Conservation (phyloP, 371 early-diverging fungal species). For the Mortierella polycephala region DNA sequence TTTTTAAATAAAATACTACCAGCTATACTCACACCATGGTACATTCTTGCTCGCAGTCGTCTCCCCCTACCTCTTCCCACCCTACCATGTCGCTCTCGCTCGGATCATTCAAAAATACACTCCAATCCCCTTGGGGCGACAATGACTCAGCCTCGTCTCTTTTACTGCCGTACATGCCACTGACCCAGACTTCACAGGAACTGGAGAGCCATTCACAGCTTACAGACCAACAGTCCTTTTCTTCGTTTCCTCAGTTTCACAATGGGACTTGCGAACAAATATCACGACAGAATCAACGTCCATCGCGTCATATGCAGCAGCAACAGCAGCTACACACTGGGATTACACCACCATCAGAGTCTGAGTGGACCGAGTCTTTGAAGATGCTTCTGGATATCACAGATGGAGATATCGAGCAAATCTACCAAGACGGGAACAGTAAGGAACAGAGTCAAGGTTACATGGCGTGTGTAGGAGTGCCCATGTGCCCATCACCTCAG, state of each 20-base stretch:
- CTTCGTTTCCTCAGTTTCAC: background rate
- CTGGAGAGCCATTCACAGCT: background rate
- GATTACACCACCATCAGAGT: background rate
- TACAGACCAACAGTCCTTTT: background rate
- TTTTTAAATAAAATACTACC: no score
- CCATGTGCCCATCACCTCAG: background rate
- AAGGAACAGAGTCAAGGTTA: background rate
- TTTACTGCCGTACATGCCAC: background rate
- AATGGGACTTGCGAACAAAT: background rate
- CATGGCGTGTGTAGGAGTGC: background rate
- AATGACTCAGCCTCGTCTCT: background rate
- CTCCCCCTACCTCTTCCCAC: background rate
- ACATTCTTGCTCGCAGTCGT: background rate
- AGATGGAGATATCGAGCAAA: slow-evolving; percentile 18
- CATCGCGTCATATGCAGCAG: background rate
- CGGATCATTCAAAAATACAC: background rate
- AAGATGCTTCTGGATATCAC: slow-evolving; percentile 16
- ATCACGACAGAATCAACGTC: background rate
- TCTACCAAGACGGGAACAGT: background rate
- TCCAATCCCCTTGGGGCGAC: background rate
- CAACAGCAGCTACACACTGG: background rate
- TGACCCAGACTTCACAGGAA: background rate
- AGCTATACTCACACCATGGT: no score
- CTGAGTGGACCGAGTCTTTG: slow-evolving; percentile 20
- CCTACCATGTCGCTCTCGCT: background rate